A percentile compares a stretch with the other conserved stretches of the same genome.
phyloP scores from a whole-genome alignment of 2,329 filamentous ascomycete species.

The Fusarium verrucosum region DNA sequence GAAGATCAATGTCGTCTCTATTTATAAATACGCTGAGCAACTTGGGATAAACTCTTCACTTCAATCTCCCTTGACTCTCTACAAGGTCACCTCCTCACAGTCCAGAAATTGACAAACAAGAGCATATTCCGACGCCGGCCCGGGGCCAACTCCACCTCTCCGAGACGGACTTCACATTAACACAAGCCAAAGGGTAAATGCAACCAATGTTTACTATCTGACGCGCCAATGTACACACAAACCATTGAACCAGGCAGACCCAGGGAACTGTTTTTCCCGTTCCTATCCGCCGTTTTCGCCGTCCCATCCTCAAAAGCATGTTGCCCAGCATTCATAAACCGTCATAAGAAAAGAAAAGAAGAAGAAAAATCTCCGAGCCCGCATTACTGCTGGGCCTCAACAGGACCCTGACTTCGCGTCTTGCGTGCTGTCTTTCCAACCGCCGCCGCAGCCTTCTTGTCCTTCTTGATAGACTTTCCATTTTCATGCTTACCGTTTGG shows the following conservation, averaged over 20 bases:
- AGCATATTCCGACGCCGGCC: neutral
- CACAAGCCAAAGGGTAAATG: neutral
- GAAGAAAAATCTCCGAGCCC: neutral
- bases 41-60: too few relatives aligned
- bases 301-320: constrained; percentile 16
- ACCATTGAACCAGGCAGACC: constrained; percentile 22
- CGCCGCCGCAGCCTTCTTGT: constrained; percentile 48
- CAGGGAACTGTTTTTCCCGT: constrained; percentile 13
- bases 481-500: constrained; percentile 44
- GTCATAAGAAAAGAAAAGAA: constrained; percentile 1
- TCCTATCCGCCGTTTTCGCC: constrained; percentile 39
- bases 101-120: neutral
- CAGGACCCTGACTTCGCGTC: constrained; percentile 56
- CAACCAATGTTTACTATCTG: constrained; percentile 26
- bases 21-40: neutral
- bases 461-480: constrained; percentile 47
- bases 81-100: neutral
- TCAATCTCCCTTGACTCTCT: neutral
- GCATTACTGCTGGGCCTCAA: constrained; percentile 38
- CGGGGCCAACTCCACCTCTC: neutral
- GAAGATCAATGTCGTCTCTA: neutral
- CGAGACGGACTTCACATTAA: neutral
- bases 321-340: constrained; percentile 14
- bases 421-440: constrained; percentile 53
- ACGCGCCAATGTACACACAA: constrained; percentile 33